Evolutionary conservation across 2,329 filamentous ascomycete species (phyloP).

Genomic region (Phoma herbarum): DNA sequence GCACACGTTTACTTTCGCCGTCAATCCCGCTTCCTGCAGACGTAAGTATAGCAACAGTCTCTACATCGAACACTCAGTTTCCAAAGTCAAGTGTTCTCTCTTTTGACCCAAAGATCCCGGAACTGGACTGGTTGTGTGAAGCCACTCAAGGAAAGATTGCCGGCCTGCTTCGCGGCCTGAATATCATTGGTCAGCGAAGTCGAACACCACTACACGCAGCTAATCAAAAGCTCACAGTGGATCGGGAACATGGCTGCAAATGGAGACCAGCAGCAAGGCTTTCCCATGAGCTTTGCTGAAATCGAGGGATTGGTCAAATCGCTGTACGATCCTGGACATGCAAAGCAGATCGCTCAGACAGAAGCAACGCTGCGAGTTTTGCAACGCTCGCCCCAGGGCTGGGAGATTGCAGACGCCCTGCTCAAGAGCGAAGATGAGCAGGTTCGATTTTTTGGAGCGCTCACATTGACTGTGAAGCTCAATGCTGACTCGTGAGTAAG

Average conservation of each 20-base stretch:
- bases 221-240: slow-evolving; percentile 1
- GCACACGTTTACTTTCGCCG: background rate
- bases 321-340: slow-evolving; percentile 59
- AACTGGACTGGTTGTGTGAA: background rate
- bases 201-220: background rate
- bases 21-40: background rate
- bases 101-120: background rate
- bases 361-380: slow-evolving; percentile 81
- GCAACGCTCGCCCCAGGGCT: slow-evolving; percentile 82
- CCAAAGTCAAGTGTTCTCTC: background rate
- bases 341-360: slow-evolving; percentile 60
- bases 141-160: background rate
- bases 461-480: slow-evolving; percentile 93
- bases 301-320: slow-evolving; percentile 59
- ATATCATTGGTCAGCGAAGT: background rate
- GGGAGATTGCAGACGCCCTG: slow-evolving; percentile 83
- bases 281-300: slow-evolving; percentile 45
- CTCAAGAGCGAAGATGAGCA: slow-evolving; percentile 74
- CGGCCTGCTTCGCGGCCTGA: background rate
- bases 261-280: slow-evolving; percentile 23
- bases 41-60: background rate
- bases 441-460: slow-evolving; percentile 88
- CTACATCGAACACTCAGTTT: background rate
- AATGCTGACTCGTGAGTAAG: slow-evolving; percentile 83
- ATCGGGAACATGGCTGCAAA: slow-evolving; percentile 13